Evolutionary conservation across 169 alveolate species (phyloP), one percentile per base, ranked within the genome.

Genomic region (Plasmodium knowlesi): DNA sequence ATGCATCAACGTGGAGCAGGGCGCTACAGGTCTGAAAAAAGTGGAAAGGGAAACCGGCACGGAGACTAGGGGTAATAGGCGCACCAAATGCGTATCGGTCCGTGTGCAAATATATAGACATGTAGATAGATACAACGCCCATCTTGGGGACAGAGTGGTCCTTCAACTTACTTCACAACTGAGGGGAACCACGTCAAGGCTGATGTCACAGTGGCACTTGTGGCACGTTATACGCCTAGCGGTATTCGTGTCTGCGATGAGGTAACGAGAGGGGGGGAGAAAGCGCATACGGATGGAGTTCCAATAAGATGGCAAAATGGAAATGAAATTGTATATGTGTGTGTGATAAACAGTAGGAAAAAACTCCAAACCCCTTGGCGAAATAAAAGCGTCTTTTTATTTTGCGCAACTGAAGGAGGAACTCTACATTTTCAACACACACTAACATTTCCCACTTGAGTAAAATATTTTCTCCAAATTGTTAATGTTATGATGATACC

Each of bases 11-110:
- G 50, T 61, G 80, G 10, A 88, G 28, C n/a, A 88, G 72, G 9
- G 94, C 94, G 8, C 82, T 88, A 72, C 94, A 88, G 71, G 50
- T 34, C 94, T 88, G 53, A 10, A 76, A 10, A 76, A 83, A 30
- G 39, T 16, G 1, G 82, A 5, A 61, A 16, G 54, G 25, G 67
- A 28, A 19, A 25, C 16, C 57, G 8, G 41, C 46, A 16, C 12
- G 32, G 10, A 1, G 78, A 1, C 50, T n/a, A 74, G 14, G 39
- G 19, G 12, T 72, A 19, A 19, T 41, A 30, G 19, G 30, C 19
- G 16, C n/a, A 19, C 39, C 25, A 61, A 10, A 37, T 3, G 41
- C n/a, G 16, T 14, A n/a, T 2, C 53, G 46, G 28, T 19, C 46
- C 43, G 70, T 25, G 32, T 79, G 57, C 73, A 80, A 67, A 25